Base-by-base conservation (phyloP, 2,329 filamentous ascomycete species). In the Calonectria honghensis region DNA sequence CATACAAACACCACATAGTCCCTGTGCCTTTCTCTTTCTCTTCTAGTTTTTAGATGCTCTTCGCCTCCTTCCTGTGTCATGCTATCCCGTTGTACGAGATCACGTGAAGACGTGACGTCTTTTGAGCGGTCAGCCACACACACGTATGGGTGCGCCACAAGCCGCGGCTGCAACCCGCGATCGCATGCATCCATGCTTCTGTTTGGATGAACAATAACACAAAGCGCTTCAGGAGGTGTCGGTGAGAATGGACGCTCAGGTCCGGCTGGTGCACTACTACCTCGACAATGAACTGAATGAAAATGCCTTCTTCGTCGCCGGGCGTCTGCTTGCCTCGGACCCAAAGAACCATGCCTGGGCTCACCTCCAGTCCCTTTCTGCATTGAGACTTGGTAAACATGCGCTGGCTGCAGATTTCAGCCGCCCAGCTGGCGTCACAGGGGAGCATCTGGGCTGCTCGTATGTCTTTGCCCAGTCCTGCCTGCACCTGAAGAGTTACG, bases 381-480 rank as follows among this genome's bases (percentile, higher is more conserved):
- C 73, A 57, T 61, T 78, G 32, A 76, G 77, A 57, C 72, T 79
- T 66, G 68, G 72, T 37, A 59, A 45, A 32, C 54, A 68, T 52
- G 63, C 61, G 32, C 57, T 71, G 45, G 72, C 72, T 20, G 52
- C 52, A 7, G 72, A 74, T 3, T 74, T 71, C 52, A 74, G 72
- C 45, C 72, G 68, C 39, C 48, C 51, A 7, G 54, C 29, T 13
- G 72, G 51, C 24, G 57, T 61, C 68, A 63, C 57, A 16, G 76
- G 75, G 5, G 41, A 45, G 11, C 76, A 79, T 41, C 73, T 76
- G 10, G 77, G 74, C 9, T 78, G 77, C 63, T 73, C 76, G 32
- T 74, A 74, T 51, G 72, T 77, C 16, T 76, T 76, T 66, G 73
- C 75, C 9, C 75, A 72, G 51, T 67, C 75, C 29, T 78, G 76